Conservation (phyloP, 257 asterid species). For the Capsicum pubescens region DNA sequence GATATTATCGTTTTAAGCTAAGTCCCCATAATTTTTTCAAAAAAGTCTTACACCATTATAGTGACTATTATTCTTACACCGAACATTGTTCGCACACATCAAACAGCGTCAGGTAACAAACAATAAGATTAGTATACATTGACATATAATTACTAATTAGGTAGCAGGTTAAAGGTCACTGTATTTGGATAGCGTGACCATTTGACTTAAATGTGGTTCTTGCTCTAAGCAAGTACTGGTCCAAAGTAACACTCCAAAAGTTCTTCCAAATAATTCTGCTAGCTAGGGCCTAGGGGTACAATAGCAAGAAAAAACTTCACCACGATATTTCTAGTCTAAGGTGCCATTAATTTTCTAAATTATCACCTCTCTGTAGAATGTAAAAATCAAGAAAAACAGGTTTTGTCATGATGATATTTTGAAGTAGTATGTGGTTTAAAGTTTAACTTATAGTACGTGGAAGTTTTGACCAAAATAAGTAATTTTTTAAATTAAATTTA, state of each 20-base stretch:
- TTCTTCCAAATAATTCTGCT: slow-evolving; percentile 4
- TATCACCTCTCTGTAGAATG: not conserved
- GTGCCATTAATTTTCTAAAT: not conserved
- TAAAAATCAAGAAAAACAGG: not conserved
- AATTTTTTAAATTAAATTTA: no score
- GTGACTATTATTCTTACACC: not conserved
- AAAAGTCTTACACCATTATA: no score
- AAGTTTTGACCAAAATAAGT: no score
- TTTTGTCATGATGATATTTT: not conserved
- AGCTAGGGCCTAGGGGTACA: not conserved
- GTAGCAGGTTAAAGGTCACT: not conserved
- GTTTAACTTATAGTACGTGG: not conserved
- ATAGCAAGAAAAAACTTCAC: not conserved
- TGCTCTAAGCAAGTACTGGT: not conserved
- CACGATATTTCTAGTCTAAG: not conserved
- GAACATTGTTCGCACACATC: no score
- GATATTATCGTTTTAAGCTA: no score
- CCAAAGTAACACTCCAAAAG: not conserved
- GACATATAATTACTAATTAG: not conserved
- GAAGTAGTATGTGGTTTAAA: slow-evolving; percentile 6
- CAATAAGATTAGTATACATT: not conserved
- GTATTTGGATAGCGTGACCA: not conserved
- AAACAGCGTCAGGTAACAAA: no score
- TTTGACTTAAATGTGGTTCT: not conserved
- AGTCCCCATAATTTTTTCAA: no score